Percentiles rank a stretch among this genome's conserved stretches.
Evolutionary conservation across 2,329 filamentous ascomycete species (phyloP).

Genomic region (Cordyceps cateniannulata): DNA sequence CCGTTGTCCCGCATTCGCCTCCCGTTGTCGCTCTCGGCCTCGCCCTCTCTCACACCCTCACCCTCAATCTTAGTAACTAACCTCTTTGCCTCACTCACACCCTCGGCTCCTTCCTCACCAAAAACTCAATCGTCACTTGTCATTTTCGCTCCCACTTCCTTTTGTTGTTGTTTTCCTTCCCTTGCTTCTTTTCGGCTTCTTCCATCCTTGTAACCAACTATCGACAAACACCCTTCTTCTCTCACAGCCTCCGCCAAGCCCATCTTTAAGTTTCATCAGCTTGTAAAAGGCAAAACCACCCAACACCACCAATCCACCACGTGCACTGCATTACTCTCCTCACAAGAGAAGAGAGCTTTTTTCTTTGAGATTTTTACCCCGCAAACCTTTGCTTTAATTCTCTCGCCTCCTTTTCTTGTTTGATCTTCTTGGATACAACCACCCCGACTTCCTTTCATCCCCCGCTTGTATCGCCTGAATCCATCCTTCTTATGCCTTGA

Average conservation of each 20-base stretch:
- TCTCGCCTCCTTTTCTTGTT: not conserved
- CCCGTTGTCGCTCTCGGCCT: not conserved
- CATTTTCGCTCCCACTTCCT: not conserved
- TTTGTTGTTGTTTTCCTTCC: not conserved
- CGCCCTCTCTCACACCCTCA: not conserved
- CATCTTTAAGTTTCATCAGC: not conserved
- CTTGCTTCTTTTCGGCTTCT: not conserved
- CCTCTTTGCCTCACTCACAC: too few species aligned
- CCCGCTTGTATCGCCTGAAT: not conserved
- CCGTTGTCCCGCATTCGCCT: not conserved
- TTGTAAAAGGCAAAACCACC: not conserved
- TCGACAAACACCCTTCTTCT: not conserved
- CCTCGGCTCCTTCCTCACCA: not conserved
- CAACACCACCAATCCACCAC: not conserved
- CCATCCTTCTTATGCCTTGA: not conserved
- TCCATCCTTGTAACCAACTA: not conserved
- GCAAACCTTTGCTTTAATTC: too few species aligned
- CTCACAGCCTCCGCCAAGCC: not conserved
- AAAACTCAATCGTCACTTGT: not conserved
- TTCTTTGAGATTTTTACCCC: too few species aligned
- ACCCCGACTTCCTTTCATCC: not conserved
- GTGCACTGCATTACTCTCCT: not conserved
- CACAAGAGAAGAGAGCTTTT: not conserved
- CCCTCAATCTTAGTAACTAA: too few species aligned
- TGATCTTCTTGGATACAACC: constrained; percentile 14